Conservation (phyloP, 1,284 basidiomycete species). For the Ustilago trichophora region DNA sequence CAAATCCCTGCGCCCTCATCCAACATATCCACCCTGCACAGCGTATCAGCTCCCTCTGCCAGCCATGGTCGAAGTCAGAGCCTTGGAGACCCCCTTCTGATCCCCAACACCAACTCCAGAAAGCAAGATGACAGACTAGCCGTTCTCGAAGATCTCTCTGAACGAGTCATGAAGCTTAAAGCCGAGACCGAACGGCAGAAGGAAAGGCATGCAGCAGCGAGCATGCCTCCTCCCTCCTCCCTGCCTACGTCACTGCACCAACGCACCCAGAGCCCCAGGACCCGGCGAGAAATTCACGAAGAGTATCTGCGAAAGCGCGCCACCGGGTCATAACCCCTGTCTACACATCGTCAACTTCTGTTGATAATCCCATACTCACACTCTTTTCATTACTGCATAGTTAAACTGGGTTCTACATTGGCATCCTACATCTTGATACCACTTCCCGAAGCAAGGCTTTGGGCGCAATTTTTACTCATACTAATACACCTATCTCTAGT, state of each 20-base stretch:
- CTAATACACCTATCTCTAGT: too few species aligned
- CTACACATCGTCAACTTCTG: too few species aligned
- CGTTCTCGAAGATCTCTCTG: constrained; percentile 33
- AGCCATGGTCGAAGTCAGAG: constrained; percentile 5
- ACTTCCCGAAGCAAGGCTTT: background rate
- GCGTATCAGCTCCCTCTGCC: background rate
- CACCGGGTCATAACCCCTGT: background rate
- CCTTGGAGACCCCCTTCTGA: background rate
- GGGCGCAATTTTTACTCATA: too few species aligned
- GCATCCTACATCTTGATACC: background rate
- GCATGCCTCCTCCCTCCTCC: constrained; percentile 24
- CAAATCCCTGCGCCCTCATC: background rate
- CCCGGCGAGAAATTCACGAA: constrained; percentile 32
- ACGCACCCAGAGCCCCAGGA: constrained; percentile 9
- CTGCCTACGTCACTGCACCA: constrained; percentile 7
- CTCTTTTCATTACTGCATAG: too few species aligned
- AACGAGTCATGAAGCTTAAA: constrained; percentile 25
- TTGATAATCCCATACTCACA: too few species aligned
- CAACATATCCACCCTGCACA: background rate
- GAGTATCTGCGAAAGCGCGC: constrained; percentile 25
- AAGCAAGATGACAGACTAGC: constrained; percentile 24
- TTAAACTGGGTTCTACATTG: too few species aligned
- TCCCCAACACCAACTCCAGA: background rate
- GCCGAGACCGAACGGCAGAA: constrained; percentile 18
- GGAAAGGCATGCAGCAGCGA: constrained; percentile 14